Conservation (phyloP, 2,329 filamentous ascomycete species). For the Neofusicoccum parvum region DNA sequence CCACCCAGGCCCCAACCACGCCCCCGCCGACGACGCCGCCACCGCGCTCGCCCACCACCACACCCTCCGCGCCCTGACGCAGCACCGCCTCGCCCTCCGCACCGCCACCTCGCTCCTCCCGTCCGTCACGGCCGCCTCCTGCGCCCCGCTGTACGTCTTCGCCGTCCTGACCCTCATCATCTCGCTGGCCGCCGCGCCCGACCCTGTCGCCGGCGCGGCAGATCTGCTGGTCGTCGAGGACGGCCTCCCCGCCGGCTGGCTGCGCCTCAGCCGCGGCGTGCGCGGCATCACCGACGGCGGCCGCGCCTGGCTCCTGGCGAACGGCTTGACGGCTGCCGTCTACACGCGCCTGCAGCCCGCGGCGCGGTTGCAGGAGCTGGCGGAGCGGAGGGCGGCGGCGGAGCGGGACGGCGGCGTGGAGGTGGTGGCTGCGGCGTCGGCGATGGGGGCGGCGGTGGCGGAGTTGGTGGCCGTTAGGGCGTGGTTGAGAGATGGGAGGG, state of each 20-base stretch:
- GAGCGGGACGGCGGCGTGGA: background rate
- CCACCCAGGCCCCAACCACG: constrained; percentile 7
- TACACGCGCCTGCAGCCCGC: too few relatives aligned
- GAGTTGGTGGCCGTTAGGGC: background rate
- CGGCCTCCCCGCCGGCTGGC: constrained; percentile 42
- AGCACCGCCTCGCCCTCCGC: constrained; percentile 41
- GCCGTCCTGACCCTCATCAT: constrained; percentile 37
- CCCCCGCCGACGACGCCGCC: constrained; percentile 22
- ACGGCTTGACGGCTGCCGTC: too few relatives aligned
- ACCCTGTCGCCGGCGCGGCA: constrained; percentile 21
- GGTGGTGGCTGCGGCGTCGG: background rate
- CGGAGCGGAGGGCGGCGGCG: constrained; percentile 21
- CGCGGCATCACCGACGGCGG: constrained; percentile 32
- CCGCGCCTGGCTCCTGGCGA: too few relatives aligned
- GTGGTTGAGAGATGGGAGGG: background rate
- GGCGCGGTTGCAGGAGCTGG: constrained; percentile 31
- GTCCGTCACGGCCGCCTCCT: constrained; percentile 33
- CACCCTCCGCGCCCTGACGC: constrained; percentile 20
- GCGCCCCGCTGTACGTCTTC: constrained; percentile 43
- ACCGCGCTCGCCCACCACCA: constrained; percentile 33
- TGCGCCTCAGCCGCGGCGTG: constrained; percentile 41
- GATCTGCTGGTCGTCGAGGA: constrained; percentile 42
- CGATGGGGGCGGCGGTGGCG: background rate
- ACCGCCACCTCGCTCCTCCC: constrained; percentile 38
- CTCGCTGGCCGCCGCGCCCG: constrained; percentile 17